A percentile compares a stretch with the other conserved stretches of the same genome.
These are phyloP conservation scores for Leccinum truebloodii DNA, from an alignment of 768 basidiomycete species.

Conservation along the genomic window DNA sequence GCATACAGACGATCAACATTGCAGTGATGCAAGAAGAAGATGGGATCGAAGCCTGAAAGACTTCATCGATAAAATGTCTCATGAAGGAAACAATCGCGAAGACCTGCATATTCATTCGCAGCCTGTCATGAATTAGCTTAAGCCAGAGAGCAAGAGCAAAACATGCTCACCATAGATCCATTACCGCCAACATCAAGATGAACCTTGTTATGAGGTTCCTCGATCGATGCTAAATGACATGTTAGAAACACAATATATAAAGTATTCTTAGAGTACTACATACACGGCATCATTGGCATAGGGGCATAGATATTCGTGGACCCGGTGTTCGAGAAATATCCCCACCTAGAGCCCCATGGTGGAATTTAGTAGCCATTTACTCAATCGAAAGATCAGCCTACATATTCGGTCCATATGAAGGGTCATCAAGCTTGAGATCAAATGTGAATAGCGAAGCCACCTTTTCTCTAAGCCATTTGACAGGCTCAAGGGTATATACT, in stretches of 20 bases:
- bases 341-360: constrained; percentile 13
- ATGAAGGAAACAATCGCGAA: neutral
- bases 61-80: neutral
- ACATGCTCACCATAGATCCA: constrained; percentile 17
- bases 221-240: constrained; percentile 12
- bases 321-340: constrained; percentile 14
- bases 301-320: neutral
- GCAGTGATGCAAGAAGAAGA: constrained; percentile 22
- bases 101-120: constrained; percentile 24
- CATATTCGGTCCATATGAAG: constrained; percentile 20
- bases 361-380: neutral
- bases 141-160: neutral
- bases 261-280: neutral
- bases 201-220: constrained; percentile 22
- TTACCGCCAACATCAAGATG: constrained; percentile 20
- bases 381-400: neutral
- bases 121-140: constrained; percentile 8
- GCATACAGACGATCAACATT: constrained; percentile 23
- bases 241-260: neutral
- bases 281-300: constrained; percentile 8
- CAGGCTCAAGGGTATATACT: neutral
- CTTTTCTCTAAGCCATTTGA: constrained; percentile 19
- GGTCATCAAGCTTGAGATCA: constrained; percentile 8
- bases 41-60: constrained; percentile 16
- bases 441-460: constrained; percentile 17